These are phyloP conservation scores for Rhynchosporium agropyri DNA, from an alignment of 2,329 filamentous ascomycete species.

Conservation along the genomic window DNA sequence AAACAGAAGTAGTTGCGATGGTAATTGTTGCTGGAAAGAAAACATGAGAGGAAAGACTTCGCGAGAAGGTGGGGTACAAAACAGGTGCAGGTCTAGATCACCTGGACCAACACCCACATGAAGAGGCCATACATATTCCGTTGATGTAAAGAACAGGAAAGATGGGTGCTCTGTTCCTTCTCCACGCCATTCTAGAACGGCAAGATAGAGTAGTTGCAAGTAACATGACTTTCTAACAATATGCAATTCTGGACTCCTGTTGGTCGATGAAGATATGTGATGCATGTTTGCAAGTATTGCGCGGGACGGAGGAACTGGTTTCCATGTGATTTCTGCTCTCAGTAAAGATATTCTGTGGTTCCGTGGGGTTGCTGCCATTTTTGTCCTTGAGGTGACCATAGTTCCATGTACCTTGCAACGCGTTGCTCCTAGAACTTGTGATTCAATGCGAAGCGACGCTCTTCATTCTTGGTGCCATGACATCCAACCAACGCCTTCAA, in stretches of 20 bases:
- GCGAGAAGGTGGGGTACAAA: conserved; percentile 3
- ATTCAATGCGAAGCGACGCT: conserved; percentile 22
- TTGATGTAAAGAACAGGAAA: conserved; percentile 1
- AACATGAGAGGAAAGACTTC: conserved; percentile 9
- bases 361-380: conserved; percentile 25
- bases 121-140: not conserved
- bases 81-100: conserved; percentile 17
- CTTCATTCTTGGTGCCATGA: conserved; percentile 20
- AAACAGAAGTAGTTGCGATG: conserved; percentile 18
- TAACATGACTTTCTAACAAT: conserved; percentile 18
- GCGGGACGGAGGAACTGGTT: not conserved
- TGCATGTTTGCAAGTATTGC: conserved; percentile 4
- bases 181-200: not conserved
- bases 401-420: conserved; percentile 13
- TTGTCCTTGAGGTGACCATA: conserved; percentile 25
- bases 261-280: conserved; percentile 7
- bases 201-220: conserved; percentile 14
- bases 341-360: conserved; percentile 24
- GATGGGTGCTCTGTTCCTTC: conserved; percentile 18
- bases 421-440: conserved; percentile 11
- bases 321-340: conserved; percentile 20
- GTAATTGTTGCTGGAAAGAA: conserved; percentile 10
- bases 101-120: conserved; percentile 9
- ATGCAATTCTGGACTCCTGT: conserved; percentile 16
- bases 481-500: conserved; percentile 26